A percentile compares a stretch with the other conserved stretches of the same genome.
These are phyloP conservation scores for Isabelozyma rhagii DNA, from an alignment of 805 yeast species.

Conservation along the genomic window DNA sequence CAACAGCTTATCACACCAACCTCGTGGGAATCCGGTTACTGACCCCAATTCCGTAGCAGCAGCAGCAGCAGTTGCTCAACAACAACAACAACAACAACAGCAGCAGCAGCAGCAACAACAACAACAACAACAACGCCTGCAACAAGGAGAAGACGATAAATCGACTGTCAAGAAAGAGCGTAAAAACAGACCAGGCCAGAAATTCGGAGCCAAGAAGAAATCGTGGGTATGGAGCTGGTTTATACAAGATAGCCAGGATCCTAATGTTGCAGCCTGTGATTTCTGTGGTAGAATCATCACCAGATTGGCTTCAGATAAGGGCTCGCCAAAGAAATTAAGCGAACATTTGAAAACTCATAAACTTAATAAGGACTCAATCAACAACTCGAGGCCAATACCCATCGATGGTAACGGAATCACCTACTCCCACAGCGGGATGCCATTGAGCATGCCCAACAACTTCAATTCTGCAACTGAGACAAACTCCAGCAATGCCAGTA, in stretches of 20 bases:
- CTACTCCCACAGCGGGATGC: conserved; percentile 29
- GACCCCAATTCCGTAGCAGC: conserved; percentile 9
- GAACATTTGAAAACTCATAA: conserved; percentile 58
- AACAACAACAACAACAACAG: conserved; percentile 3
- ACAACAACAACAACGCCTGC: conserved; percentile 6
- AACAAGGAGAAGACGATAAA: conserved; percentile 1
- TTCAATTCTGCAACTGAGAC: neutral
- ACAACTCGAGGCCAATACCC: conserved; percentile 37
- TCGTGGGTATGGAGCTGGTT: conserved; percentile 68
- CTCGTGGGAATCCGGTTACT: neutral
- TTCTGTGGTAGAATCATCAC: conserved; percentile 48
- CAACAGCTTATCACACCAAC: conserved; percentile 1
- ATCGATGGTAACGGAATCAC: conserved; percentile 37
- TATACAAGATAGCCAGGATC: conserved; percentile 45
- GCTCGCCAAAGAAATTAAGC: conserved; percentile 56
- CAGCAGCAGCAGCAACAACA: conserved; percentile 6
- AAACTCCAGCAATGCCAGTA: neutral
- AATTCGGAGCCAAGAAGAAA: conserved; percentile 58
- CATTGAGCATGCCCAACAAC: conserved; percentile 9
- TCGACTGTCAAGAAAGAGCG: conserved; percentile 21
- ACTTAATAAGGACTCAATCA: conserved; percentile 37
- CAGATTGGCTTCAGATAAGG: conserved; percentile 51
- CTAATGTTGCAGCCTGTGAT: conserved; percentile 53
- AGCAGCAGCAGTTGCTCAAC: conserved; percentile 8
- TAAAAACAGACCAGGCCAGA: conserved; percentile 50